Evolutionary conservation across 1,139 yeast species (phyloP).

Genomic region (Geotrichum citri-aurantii): DNA sequence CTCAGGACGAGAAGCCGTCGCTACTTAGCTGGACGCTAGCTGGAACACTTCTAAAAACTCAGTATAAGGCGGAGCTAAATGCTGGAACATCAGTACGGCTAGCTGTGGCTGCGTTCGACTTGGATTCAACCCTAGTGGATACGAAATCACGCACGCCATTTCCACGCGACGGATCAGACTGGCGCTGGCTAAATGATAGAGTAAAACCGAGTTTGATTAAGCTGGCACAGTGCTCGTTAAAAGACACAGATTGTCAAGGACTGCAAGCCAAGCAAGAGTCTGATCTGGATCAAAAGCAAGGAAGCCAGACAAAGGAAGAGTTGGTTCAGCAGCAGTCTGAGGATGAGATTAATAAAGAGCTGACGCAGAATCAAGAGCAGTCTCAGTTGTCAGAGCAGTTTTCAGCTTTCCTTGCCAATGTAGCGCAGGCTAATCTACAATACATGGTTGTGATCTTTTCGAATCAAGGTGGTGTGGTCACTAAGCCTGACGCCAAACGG

Average conservation of each 20-base stretch:
- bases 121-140: constrained; percentile 63
- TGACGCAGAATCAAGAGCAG: not conserved
- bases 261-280: not conserved
- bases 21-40: constrained; percentile 1
- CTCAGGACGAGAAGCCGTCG: not conserved
- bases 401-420: constrained; percentile 1
- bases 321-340: too few relatives aligned
- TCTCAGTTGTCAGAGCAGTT: constrained; percentile 6
- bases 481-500: constrained; percentile 46
- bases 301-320: not conserved
- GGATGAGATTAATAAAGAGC: constrained; percentile 8
- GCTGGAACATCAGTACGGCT: constrained; percentile 1
- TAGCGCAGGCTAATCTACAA: constrained; percentile 20
- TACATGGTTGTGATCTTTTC: constrained; percentile 64
- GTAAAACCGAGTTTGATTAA: constrained; percentile 34
- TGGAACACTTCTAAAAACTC: constrained; percentile 4
- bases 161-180: constrained; percentile 54
- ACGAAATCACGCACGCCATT: constrained; percentile 56
- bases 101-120: constrained; percentile 62
- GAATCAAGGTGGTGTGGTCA: constrained; percentile 70
- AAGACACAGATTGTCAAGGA: not conserved
- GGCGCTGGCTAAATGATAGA: constrained; percentile 53
- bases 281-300: not conserved
- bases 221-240: constrained; percentile 8
- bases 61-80: not conserved